phyloP scores from a whole-genome alignment of 2,329 filamentous ascomycete species.

The Leptographium lundbergii region DNA sequence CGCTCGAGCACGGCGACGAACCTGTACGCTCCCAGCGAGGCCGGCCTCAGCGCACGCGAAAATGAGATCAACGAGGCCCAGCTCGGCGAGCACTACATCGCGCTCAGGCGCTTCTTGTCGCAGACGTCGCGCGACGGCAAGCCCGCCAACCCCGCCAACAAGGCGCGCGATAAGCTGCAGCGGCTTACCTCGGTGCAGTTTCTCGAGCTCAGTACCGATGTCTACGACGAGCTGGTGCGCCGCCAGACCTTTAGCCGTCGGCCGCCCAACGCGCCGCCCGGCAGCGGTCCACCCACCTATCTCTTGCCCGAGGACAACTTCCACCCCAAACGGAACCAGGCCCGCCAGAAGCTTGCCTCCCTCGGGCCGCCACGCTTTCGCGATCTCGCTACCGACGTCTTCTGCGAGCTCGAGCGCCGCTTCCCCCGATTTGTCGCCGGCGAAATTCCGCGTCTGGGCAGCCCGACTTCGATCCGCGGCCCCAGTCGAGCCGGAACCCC shows the following conservation, averaged over 20 bases:
- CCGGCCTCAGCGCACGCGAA: constrained; percentile 43
- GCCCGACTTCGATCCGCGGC: constrained; percentile 50
- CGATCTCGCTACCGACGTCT: constrained; percentile 90
- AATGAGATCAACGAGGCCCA: constrained; percentile 48
- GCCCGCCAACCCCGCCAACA: constrained; percentile 63
- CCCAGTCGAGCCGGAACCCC: constrained; percentile 52
- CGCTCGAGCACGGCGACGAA: constrained; percentile 71
- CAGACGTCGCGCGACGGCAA: constrained; percentile 61
- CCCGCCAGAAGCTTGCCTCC: constrained; percentile 87
- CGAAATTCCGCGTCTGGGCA: constrained; percentile 56
- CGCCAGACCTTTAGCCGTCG: constrained; percentile 57
- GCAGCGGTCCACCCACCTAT: constrained; percentile 49
- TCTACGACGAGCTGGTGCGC: constrained; percentile 86
- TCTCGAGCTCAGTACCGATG: constrained; percentile 93
- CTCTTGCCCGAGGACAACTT: constrained; percentile 79
- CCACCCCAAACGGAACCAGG: constrained; percentile 94
- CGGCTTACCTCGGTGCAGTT: constrained; percentile 87
- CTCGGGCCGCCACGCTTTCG: constrained; percentile 77
- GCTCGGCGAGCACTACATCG: constrained; percentile 68
- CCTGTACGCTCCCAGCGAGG: constrained; percentile 54
- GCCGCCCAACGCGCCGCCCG: constrained; percentile 37
- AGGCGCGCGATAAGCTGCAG: constrained; percentile 87
- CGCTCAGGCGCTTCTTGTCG: constrained; percentile 64
- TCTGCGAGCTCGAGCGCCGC: constrained; percentile 82
- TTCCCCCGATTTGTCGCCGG: constrained; percentile 67